Evolutionary conservation across 2,329 filamentous ascomycete genomes (phyloP), one percentile per base, ranked within the genome.

Genomic region (Didymella arachidicola): DNA sequence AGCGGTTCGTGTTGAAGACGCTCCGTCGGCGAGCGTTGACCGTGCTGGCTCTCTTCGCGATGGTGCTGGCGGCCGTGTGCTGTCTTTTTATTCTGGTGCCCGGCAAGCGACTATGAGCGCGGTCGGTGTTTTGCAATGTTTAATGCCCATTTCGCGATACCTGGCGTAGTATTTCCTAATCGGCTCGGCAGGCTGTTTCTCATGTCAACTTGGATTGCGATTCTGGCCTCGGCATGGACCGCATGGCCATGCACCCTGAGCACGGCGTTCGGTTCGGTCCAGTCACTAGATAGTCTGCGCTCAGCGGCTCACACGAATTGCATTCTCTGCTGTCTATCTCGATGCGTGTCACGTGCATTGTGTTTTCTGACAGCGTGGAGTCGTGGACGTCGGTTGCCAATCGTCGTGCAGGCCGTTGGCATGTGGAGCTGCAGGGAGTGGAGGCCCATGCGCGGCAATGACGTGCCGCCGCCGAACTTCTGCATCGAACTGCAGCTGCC

Each of bases 11-110:
- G 54, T 89, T 92, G 64, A 91, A 88, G 72, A 87, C 98, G 19
- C 84, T 99, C 55, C 87, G 87, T 66, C 93, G 93, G 75, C 89
- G 95, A 58, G 89, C 95, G 0, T 73, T 92, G 42, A 93, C 95
- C 80, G 91, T 95, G 14, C 80, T 97, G 14, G 81, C 86, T 8
- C 84, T 95, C 61, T 93, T 93, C 29, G 75, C 89, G 27, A 75
- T 96, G 30, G 83, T 96, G 53, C 91, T 94, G 64, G 88, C 91
- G 3, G 91, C 88, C n/a, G 80, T 98, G 14, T 92, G 91, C 70
- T 85, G 95, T 57, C 82, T 99, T 26, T 99, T 99, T 80, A 93
- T 97, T 68, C 89, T 99, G 58, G 95, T 99, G 4, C 95, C 95
- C 1, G 94, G 95, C 53, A 96, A 91, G 75, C 83, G 90, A 61